Base-by-base conservation (phyloP, 768 basidiomycete species). In the Mycena galopus region DNA sequence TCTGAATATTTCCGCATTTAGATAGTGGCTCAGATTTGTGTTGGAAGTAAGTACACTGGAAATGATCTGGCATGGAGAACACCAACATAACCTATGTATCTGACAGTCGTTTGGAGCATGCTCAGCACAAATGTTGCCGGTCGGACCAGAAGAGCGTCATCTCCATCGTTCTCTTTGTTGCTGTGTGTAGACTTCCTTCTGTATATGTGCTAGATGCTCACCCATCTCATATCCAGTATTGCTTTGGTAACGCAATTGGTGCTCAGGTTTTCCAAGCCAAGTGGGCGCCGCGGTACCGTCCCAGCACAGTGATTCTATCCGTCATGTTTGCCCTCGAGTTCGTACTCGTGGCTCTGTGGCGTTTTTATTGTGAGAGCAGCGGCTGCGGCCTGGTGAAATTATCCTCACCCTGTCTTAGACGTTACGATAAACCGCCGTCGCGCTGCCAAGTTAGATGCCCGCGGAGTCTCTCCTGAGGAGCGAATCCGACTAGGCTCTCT, bases 231-330 rank as follows among this genome's bases (percentile, higher is more conserved):
- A 8, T 37, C 30, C 11, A 58, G 57, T 63, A 63, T 16, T 63
- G 62, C 32, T 63, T 50, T 32, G 62, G 62, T 10, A 30, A 63
- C 4, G 62, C 62, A 25, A 32, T 63, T 8, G 62, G 62, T 35
- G 62, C 47, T 7, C 62, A 63, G 47, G 47, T 63, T 32, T 63
- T 63, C 62, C 62, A 63, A 51, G 62, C 62, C 32, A 63, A 63
- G 16, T 63, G 62, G 62, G 62, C 62, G 21, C 62, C 62, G 7
- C 62, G 44, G 30, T 63, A 63, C 47, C 62, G 62, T 10, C 62
- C 44, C 44, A 63, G 62, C 10, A 63, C 62, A n/a, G n/a, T 63
- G 10, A 33, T 63, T 32, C 32, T 63, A 25, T 63, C 62, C 2
- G 23, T 63, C 30, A 63, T 63, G 62, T 63, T 63, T 33, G 62